Percentiles rank a stretch among this genome's conserved stretches.
These are phyloP conservation scores for Candida insectorum DNA, from an alignment of 805 yeast species.

Conservation along the genomic window DNA sequence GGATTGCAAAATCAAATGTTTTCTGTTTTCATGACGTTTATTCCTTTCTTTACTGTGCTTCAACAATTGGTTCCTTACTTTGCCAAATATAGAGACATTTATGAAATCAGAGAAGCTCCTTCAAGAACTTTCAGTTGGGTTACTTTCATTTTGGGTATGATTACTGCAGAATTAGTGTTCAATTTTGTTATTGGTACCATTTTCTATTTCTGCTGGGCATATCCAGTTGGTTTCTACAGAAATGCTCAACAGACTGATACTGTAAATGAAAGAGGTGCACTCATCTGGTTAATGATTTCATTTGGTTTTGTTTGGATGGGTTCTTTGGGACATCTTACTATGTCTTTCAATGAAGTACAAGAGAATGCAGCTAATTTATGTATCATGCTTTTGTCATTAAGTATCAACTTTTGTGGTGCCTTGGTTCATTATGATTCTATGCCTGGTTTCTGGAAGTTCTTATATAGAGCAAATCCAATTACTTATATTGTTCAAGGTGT, in stretches of 20 bases:
- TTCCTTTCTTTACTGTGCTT: conserved; percentile 36
- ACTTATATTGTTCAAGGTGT: conserved; percentile 64
- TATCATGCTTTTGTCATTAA: conserved; percentile 23
- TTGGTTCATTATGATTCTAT: too few species aligned
- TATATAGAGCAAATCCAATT: conserved; percentile 72
- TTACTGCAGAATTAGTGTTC: conserved; percentile 45
- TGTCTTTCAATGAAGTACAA: conserved; percentile 24
- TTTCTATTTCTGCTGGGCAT: conserved; percentile 49
- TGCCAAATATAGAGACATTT: conserved; percentile 37
- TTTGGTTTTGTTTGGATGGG: conserved; percentile 22
- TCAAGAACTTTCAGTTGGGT: conserved; percentile 43
- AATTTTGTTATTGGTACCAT: conserved; percentile 43
- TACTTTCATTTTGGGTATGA: conserved; percentile 36
- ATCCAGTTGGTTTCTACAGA: conserved; percentile 46
- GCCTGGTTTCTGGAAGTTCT: conserved; percentile 58
- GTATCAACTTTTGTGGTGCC: conserved; percentile 35
- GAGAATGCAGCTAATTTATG: conserved; percentile 34
- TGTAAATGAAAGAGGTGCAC: conserved; percentile 31
- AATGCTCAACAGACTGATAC: conserved; percentile 51
- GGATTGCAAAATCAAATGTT: conserved; percentile 64
- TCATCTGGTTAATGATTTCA: conserved; percentile 30
- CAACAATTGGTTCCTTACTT: conserved; percentile 44
- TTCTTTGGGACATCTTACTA: conserved; percentile 27
- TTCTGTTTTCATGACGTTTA: conserved; percentile 42
- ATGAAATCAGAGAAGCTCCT: conserved; percentile 44